These are phyloP conservation scores for Fusarium equiseti DNA, from an alignment of 2,329 filamentous ascomycete species.

Conservation along the genomic window DNA sequence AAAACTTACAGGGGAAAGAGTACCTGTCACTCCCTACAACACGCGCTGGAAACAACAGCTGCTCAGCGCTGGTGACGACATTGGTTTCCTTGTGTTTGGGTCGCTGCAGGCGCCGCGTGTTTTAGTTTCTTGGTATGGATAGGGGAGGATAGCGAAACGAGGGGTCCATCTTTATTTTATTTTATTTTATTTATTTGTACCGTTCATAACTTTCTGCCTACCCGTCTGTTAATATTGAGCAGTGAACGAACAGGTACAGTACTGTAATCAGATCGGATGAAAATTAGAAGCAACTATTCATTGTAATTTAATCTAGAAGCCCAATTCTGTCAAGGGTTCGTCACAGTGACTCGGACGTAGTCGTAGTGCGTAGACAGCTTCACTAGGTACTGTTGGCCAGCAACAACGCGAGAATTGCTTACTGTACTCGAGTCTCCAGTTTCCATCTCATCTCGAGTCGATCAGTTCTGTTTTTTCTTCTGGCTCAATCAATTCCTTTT, in stretches of 20 bases:
- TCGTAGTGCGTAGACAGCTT: constrained; percentile 15
- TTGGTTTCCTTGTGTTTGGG: constrained; percentile 11
- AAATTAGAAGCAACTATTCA: constrained; percentile 1
- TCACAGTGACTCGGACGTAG: constrained; percentile 28
- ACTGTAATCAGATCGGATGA: constrained; percentile 7
- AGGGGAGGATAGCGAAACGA: constrained; percentile 14
- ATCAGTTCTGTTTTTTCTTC: constrained; percentile 32
- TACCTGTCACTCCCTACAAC: constrained; percentile 17
- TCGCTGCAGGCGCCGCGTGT: constrained; percentile 30
- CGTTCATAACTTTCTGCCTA: neutral
- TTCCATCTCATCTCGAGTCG: constrained; percentile 14
- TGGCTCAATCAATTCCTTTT: constrained; percentile 24
- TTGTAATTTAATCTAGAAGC: neutral
- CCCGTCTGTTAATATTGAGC: neutral
- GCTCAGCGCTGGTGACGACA: constrained; percentile 36
- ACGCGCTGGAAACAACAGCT: constrained; percentile 21
- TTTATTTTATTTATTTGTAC: neutral
- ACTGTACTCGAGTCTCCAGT: constrained; percentile 4
- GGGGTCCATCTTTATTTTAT: constrained; percentile 29
- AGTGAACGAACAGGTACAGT: neutral
- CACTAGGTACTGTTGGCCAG: constrained; percentile 31
- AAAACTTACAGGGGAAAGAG: constrained; percentile 7
- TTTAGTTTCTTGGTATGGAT: constrained; percentile 31
- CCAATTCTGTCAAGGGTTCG: constrained; percentile 10
- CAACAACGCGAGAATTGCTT: constrained; percentile 37